Conservation (phyloP, 2,329 filamentous ascomycete genomes). For the Neopestalotiopsis sp. region DNA sequence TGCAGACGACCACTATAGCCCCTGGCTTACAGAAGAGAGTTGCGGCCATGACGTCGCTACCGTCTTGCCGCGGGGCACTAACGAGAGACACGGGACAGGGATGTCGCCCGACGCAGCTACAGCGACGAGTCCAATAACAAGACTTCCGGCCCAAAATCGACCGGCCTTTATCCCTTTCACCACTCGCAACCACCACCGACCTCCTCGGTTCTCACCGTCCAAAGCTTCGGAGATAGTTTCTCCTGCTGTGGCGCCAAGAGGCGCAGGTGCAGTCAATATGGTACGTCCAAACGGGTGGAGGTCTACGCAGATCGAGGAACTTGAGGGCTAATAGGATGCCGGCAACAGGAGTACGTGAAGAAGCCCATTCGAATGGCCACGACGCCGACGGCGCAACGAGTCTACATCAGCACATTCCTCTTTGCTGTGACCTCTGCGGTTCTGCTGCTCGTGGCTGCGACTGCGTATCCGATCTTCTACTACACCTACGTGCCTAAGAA, state of each 20-base stretch:
- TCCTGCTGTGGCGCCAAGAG: constrained; percentile 8
- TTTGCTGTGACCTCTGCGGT: constrained; percentile 47
- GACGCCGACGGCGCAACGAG: constrained; percentile 57
- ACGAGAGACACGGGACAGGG: constrained; percentile 10
- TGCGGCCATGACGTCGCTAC: constrained; percentile 14
- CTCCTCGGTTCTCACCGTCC: background rate
- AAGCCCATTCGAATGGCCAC: constrained; percentile 46
- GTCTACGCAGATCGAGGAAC: background rate
- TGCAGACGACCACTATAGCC: background rate
- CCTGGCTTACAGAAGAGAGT: constrained; percentile 4
- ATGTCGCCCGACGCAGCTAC: background rate
- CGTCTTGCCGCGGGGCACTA: constrained; percentile 14
- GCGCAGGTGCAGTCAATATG: constrained; percentile 14
- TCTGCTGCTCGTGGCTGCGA: constrained; percentile 53
- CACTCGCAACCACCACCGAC: background rate
- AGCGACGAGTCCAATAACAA: constrained; percentile 4
- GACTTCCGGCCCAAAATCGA: background rate
- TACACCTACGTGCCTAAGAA: constrained; percentile 62
- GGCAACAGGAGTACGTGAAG: constrained; percentile 33
- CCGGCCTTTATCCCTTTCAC: background rate
- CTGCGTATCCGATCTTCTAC: constrained; percentile 60
- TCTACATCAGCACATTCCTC: constrained; percentile 53
- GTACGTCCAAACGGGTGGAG: background rate
- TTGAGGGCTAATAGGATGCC: background rate
- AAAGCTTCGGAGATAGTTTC: background rate